A percentile compares a stretch with the other conserved stretches of the same genome.
Conservation (phyloP, 1,284 basidiomycete genomes). For the Tilletiopsis washingtonensis region DNA sequence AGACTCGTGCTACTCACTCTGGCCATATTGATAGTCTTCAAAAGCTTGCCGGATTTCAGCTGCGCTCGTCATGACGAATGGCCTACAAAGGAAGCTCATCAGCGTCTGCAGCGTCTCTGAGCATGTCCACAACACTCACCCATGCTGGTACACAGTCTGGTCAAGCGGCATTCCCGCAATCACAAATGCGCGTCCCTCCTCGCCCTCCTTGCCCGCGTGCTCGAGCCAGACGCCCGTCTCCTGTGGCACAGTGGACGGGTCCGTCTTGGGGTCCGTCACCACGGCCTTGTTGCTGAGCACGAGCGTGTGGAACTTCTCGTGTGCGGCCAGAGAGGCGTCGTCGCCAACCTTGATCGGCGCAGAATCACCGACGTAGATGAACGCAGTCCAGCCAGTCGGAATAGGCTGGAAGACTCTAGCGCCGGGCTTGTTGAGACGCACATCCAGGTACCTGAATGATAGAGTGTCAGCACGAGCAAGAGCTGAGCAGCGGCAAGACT, state of each 20-base stretch:
- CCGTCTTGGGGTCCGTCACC: conserved; percentile 41
- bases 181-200: conserved; percentile 39
- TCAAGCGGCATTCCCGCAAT: conserved; percentile 81
- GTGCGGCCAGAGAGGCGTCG: conserved; percentile 18
- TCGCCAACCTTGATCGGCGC: conserved; percentile 54
- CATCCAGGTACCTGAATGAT: conserved; percentile 85
- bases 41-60: not conserved
- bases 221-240: conserved; percentile 61
- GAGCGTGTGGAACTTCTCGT: conserved; percentile 66
- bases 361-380: conserved; percentile 54
- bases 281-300: conserved; percentile 50
- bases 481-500: no score
- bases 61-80: not conserved
- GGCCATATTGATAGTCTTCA: not conserved
- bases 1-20: not conserved
- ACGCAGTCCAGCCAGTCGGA: conserved; percentile 54
- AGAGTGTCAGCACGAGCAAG: no score
- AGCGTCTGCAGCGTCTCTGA: no score
- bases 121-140: conserved; percentile 52
- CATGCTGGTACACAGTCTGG: conserved; percentile 78
- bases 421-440: conserved; percentile 59
- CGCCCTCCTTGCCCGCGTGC: conserved; percentile 29
- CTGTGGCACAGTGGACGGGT: conserved; percentile 55
- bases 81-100: no score
- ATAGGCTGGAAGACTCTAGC: conserved; percentile 73